Percentiles rank a stretch among this genome's conserved stretches.
These are phyloP conservation scores for Peronosclerospora sorghi DNA, from an alignment of 352 stramenopile genomes.

Conservation along the genomic window DNA sequence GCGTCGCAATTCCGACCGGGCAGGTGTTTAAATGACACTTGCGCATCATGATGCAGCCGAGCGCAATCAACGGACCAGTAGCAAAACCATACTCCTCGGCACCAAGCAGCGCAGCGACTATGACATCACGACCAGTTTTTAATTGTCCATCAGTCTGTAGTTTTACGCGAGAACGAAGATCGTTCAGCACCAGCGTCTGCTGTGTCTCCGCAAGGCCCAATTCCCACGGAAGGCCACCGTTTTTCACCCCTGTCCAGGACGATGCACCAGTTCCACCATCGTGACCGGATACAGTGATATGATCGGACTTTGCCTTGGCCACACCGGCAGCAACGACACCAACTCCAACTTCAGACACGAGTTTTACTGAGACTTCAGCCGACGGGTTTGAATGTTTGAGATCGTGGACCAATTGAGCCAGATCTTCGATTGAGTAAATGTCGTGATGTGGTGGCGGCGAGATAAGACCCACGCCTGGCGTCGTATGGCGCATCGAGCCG, in stretches of 20 bases:
- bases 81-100: conserved; percentile 95
- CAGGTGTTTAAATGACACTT: conserved; percentile 97
- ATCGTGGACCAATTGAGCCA: conserved; percentile 96
- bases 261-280: conserved; percentile 93
- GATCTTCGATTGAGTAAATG: conserved; percentile 98
- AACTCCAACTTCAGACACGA: conserved; percentile 94
- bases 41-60: conserved; percentile 97
- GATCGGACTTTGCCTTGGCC: conserved; percentile 87
- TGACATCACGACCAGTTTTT: conserved; percentile 89
- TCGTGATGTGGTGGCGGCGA: conserved; percentile 95
- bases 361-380: conserved; percentile 90
- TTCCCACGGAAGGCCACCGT: conserved; percentile 91
- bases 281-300: conserved; percentile 92
- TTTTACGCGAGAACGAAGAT: conserved; percentile 86
- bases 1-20: conserved; percentile 95
- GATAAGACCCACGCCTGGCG: conserved; percentile 91
- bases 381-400: conserved; percentile 93
- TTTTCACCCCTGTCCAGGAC: conserved; percentile 91
- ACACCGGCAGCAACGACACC: conserved; percentile 90
- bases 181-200: conserved; percentile 94
- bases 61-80: conserved; percentile 89
- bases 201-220: conserved; percentile 93
- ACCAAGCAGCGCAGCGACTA: conserved; percentile 90
- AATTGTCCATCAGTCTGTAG: conserved; percentile 94
- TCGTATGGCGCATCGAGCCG: conserved; percentile 92